Evolutionary conservation across 345 rosid species (phyloP).

Genomic region (Hypericum perforatum): DNA sequence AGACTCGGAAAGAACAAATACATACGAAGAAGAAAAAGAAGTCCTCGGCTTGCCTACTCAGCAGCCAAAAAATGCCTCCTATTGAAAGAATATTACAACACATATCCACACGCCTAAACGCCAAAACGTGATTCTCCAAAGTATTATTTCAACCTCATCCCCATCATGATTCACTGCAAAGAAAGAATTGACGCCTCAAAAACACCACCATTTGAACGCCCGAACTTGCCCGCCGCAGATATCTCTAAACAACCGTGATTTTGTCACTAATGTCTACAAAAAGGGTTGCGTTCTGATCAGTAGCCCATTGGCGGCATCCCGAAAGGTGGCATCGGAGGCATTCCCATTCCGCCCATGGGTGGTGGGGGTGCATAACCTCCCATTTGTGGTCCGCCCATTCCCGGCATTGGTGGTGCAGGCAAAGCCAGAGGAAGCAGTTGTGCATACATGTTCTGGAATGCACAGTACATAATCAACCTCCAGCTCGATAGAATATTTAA

Average conservation of each 20-base stretch:
- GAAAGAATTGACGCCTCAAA: constrained; percentile 11
- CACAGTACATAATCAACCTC: not conserved
- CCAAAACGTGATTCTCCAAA: constrained; percentile 21
- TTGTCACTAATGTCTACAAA: constrained; percentile 3
- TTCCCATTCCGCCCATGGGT: constrained; percentile 21
- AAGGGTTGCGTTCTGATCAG: constrained; percentile 2
- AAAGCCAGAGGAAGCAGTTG: constrained; percentile 24
- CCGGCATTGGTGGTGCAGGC: constrained; percentile 22
- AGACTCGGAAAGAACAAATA: constrained; percentile 10
- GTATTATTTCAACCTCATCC: constrained; percentile 8
- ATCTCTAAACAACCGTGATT: constrained; percentile 9
- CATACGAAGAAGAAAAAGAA: constrained; percentile 16
- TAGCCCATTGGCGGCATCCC: constrained; percentile 22
- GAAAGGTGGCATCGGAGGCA: constrained; percentile 25
- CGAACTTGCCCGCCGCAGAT: constrained; percentile 6
- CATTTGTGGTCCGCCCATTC: constrained; percentile 13
- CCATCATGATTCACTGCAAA: constrained; percentile 2
- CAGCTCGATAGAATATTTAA: not conserved
- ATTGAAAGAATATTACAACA: constrained; percentile 30
- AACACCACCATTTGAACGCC: constrained; percentile 15
- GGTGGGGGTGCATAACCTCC: constrained; percentile 20
- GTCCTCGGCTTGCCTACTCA: constrained; percentile 11
- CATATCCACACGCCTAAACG: constrained; percentile 24
- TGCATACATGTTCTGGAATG: constrained; percentile 22
- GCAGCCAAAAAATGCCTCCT: not conserved